Evolutionary conservation across 202 grass and related monocot genomes (phyloP).

Genomic region (Thinopyrum obtusiflorum): DNA sequence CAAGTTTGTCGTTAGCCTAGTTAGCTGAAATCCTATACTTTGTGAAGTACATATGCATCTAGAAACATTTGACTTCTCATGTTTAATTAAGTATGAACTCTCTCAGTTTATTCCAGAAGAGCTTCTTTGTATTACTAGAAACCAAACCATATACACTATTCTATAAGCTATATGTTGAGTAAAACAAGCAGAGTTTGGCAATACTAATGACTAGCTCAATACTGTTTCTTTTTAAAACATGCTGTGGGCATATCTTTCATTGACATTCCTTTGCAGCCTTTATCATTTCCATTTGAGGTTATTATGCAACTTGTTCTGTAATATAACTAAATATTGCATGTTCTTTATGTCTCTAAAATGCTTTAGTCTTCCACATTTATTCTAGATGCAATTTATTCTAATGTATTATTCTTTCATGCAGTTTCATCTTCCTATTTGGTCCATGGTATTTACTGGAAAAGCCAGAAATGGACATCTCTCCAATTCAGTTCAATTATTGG

Average conservation of each 20-base stretch:
- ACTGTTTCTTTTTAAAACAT: neutral
- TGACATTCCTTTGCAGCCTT: neutral
- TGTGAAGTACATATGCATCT: neutral
- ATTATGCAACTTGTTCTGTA: neutral
- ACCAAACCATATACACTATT: constrained; percentile 3
- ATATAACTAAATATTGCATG: neutral
- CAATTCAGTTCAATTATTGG: constrained; percentile 92
- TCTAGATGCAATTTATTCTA: neutral
- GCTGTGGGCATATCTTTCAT: neutral
- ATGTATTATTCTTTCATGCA: constrained; percentile 44
- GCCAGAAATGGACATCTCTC: constrained; percentile 77
- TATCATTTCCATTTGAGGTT: neutral
- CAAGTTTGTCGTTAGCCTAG: constrained; percentile 6
- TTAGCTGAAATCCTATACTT: neutral
- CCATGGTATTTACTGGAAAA: constrained; percentile 98
- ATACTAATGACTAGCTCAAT: neutral
- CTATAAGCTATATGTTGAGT: neutral
- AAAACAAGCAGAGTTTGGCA: neutral
- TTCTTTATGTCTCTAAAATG: constrained; percentile 9
- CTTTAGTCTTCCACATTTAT: neutral
- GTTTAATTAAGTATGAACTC: neutral
- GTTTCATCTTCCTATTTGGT: constrained; percentile 94
- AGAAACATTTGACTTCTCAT: neutral
- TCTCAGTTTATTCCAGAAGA: neutral
- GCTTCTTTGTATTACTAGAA: constrained; percentile 19